Evolutionary conservation across 345 rosid species (phyloP).

Genomic region (Salix brachista): DNA sequence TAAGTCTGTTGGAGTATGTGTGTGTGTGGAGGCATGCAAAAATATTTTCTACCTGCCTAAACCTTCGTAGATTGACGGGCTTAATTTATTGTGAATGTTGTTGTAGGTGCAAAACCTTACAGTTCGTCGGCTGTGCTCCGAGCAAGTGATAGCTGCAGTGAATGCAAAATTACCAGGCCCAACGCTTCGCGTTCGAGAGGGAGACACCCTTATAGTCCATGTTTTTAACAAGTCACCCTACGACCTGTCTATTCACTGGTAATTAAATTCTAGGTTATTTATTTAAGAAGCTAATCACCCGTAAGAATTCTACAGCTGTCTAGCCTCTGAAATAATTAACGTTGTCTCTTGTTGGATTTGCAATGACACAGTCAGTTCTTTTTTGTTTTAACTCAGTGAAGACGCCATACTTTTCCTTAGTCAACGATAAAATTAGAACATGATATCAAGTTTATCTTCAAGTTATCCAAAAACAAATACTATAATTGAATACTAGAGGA

Average conservation of each 20-base stretch:
- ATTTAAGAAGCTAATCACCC: too few relatives aligned
- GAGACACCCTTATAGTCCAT: constrained; percentile 70
- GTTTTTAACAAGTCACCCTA: constrained; percentile 79
- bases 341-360: too few relatives aligned
- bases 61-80: too few relatives aligned
- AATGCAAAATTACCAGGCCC: constrained; percentile 86
- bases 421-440: not conserved
- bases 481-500: not conserved
- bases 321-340: too few relatives aligned
- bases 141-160: constrained; percentile 60
- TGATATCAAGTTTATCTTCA: not conserved
- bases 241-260: constrained; percentile 87
- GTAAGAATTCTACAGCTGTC: too few relatives aligned
- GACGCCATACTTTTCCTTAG: not conserved
- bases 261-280: constrained; percentile 9
- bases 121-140: constrained; percentile 47
- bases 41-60: not conserved
- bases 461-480: not conserved
- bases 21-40: not conserved
- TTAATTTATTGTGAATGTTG: not conserved
- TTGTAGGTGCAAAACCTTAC: constrained; percentile 69
- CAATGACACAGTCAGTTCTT: too few relatives aligned
- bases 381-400: not conserved
- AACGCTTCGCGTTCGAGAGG: constrained; percentile 50
- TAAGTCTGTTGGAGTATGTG: not conserved